Evolutionary conservation across 305 asterid species (phyloP).

Genomic region (Ajuga reptans): DNA sequence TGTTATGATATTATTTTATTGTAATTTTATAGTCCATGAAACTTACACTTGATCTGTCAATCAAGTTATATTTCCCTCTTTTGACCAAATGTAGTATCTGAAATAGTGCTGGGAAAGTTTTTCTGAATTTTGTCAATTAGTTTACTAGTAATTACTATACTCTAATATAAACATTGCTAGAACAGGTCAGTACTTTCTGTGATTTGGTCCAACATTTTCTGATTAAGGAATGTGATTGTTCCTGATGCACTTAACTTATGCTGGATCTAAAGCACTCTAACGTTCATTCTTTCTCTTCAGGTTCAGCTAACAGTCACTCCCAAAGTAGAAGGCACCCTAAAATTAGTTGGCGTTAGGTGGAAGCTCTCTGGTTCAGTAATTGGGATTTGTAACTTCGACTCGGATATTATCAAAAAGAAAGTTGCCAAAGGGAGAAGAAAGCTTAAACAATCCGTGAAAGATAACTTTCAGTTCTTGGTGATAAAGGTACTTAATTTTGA

Average conservation of each 20-base stretch:
- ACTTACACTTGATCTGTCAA: not conserved
- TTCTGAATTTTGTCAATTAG: not conserved
- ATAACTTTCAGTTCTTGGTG: conserved; percentile 72
- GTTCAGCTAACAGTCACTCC: conserved; percentile 80
- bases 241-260: conserved; percentile 17
- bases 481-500: conserved; percentile 49
- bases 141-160: not conserved
- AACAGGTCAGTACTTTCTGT: not conserved
- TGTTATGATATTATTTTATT: not conserved
- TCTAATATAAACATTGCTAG: not conserved
- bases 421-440: conserved; percentile 51
- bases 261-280: conserved; percentile 20
- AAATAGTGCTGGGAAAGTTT: not conserved
- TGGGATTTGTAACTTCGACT: conserved; percentile 65
- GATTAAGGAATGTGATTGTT: conserved; percentile 5
- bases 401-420: conserved; percentile 52
- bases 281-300: conserved; percentile 37
- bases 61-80: not conserved
- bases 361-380: conserved; percentile 80
- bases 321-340: conserved; percentile 68
- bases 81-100: not conserved
- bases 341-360: conserved; percentile 92
- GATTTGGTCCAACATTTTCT: conserved; percentile 9
- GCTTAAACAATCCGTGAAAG: conserved; percentile 38
- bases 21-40: not conserved